A percentile compares a stretch with the other conserved stretches of the same genome.
These are phyloP conservation scores for Scutellaria barbata DNA, from an alignment of 257 asterid genomes.

Conservation along the genomic window DNA sequence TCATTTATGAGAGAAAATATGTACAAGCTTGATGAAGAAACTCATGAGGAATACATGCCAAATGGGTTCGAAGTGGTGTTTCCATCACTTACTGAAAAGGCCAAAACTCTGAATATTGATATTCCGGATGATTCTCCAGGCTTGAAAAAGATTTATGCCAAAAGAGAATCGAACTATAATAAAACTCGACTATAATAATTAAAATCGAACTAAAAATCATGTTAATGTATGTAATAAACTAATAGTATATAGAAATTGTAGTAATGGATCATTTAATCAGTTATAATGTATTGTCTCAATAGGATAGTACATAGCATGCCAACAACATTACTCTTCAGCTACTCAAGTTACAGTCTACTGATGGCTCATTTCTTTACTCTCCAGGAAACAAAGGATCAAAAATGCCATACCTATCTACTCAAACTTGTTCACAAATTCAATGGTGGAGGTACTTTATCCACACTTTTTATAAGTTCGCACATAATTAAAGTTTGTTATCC, in stretches of 20 bases:
- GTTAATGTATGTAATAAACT: too few relatives aligned
- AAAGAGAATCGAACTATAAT: conserved; percentile 35
- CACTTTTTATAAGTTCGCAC: too few relatives aligned
- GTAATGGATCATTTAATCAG: too few relatives aligned
- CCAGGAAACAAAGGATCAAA: conserved; percentile 56
- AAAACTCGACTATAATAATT: too few relatives aligned
- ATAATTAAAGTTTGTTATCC: too few relatives aligned
- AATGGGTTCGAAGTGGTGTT: conserved; percentile 28
- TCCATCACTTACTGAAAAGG: conserved; percentile 39
- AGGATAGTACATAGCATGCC: conserved; percentile 59
- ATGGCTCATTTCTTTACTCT: conserved; percentile 73
- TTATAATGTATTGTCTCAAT: too few relatives aligned
- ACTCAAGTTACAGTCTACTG: conserved; percentile 44
- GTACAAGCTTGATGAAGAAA: conserved; percentile 29
- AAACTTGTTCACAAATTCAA: conserved; percentile 51
- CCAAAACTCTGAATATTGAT: conserved; percentile 32
- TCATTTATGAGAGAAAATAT: conserved; percentile 43
- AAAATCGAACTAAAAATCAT: too few relatives aligned
- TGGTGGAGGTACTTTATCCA: conserved; percentile 74
- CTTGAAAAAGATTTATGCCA: conserved; percentile 23
- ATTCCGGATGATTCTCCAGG: conserved; percentile 36
- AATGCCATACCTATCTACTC: conserved; percentile 56
- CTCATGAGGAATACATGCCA: conserved; percentile 43
- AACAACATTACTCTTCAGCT: conserved; percentile 73
- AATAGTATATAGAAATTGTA: too few relatives aligned